Evolutionary conservation across 108 stramenopile genomes (phyloP), one percentile per base, ranked within the genome.

Genomic region (Cyclotella atomus): DNA sequence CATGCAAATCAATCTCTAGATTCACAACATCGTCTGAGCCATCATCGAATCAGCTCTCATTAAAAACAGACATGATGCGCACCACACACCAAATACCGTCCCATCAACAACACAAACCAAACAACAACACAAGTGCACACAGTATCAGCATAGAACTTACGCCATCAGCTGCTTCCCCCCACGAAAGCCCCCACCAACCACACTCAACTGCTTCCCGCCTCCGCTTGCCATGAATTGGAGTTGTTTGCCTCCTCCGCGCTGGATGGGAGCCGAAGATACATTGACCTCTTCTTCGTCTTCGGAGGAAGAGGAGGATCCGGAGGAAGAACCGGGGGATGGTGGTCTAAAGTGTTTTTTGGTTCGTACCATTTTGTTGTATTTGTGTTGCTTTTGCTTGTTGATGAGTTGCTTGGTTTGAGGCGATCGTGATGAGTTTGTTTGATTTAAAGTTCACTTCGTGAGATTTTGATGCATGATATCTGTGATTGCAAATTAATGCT

Each of bases 91-190:
- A 0, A 47, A 27, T 2, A 68, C 21, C n/a, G n/a, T n/a, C n/a
- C n/a, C 21, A 65, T 16, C 2, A 7, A 29, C 3, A 2, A 19
- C 24, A n/a, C 21, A 3, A 50, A 57, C 19, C n/a, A 46, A 43
- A 25, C n/a, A n/a, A n/a, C n/a, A n/a, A n/a, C n/a, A n/a, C n/a
- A n/a, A n/a, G n/a, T n/a, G n/a, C n/a, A n/a, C n/a, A n/a, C n/a
- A n/a, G n/a, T n/a, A n/a, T n/a, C n/a, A n/a, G n/a, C 29, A 44
- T 27, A 36, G 4, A 6, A 77, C 77, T 77, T 24, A 77, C 85
- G 70, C 83, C 83, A 32, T 74, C 34, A 89, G 71, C 47, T 79
- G 82, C 79, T 89, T 89, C 57, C 88, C 88, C 43, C 87, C 81
- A 60, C 70, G 73, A 59, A 55, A 29, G 23, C 36, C 49, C 50